Evolutionary conservation across 495 filamentous ascomycete species (phyloP).

Genomic region (Penicillium paradoxum): DNA sequence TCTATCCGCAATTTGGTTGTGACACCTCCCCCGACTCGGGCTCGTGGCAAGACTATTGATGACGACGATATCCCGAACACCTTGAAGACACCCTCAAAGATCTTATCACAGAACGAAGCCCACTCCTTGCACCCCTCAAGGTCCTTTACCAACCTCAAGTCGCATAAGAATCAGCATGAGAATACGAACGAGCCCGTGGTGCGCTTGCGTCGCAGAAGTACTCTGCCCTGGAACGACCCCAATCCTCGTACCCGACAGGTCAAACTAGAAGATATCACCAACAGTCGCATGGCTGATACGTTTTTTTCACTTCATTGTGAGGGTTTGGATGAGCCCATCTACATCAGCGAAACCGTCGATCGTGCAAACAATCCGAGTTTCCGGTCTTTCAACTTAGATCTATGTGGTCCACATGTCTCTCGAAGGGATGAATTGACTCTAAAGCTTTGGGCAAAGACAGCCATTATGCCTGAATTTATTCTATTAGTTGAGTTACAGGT

Average conservation of each 20-base stretch:
- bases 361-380: conserved; percentile 88
- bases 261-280: conserved; percentile 67
- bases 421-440: conserved; percentile 60
- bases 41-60: conserved; percentile 72
- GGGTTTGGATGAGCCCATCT: conserved; percentile 65
- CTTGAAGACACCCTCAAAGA: conserved; percentile 66
- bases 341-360: conserved; percentile 79
- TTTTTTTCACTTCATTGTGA: conserved; percentile 84
- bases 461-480: conserved; percentile 52
- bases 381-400: conserved; percentile 73
- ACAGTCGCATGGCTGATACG: conserved; percentile 70
- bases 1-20: conserved; percentile 82
- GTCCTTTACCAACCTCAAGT: conserved; percentile 66
- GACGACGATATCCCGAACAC: conserved; percentile 70
- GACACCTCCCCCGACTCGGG: conserved; percentile 38
- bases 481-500: conserved; percentile 69
- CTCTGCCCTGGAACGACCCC: conserved; percentile 60
- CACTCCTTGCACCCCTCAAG: conserved; percentile 60
- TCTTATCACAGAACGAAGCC: conserved; percentile 54
- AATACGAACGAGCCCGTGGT: conserved; percentile 19
- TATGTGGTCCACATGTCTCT: conserved; percentile 60
- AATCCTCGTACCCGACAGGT: conserved; percentile 66
- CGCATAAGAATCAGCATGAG: conserved; percentile 22
- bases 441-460: conserved; percentile 70
- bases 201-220: conserved; percentile 58